phyloP scores from a whole-genome alignment of 2,329 filamentous ascomycete species.

The Catunica adiposa region DNA sequence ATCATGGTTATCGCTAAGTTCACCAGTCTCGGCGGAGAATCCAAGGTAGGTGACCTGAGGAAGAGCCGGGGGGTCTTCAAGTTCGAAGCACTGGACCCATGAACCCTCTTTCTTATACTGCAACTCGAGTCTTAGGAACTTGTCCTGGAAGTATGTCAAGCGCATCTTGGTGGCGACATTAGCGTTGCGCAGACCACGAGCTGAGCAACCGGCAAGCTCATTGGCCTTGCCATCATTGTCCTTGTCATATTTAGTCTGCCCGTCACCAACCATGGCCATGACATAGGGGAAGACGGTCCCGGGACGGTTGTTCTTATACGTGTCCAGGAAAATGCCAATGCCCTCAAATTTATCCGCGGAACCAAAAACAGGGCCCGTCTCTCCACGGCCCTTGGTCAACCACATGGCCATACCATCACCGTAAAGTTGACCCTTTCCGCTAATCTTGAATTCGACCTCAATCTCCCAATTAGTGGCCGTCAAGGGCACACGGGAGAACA shows the following conservation, averaged over 20 bases:
- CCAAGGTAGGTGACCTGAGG: slow-evolving; percentile 61
- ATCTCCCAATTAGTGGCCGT: slow-evolving; percentile 99
- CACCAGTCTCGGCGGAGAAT: slow-evolving; percentile 80
- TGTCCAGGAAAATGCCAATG: slow-evolving; percentile 89
- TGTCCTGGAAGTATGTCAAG: slow-evolving; percentile 93
- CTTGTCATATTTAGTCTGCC: slow-evolving; percentile 78
- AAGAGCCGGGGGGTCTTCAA: slow-evolving; percentile 53
- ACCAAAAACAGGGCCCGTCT: slow-evolving; percentile 72
- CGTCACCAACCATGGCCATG: slow-evolving; percentile 96
- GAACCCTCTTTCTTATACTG: slow-evolving; percentile 84
- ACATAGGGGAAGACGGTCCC: slow-evolving; percentile 93
- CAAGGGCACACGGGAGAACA: slow-evolving; percentile 84
- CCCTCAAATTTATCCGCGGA: slow-evolving; percentile 80
- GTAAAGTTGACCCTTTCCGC: slow-evolving; percentile 75
- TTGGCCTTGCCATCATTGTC: slow-evolving; percentile 84
- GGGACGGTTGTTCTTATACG: slow-evolving; percentile 98
- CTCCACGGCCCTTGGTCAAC: slow-evolving; percentile 84
- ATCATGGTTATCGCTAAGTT: slow-evolving; percentile 95
- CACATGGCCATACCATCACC: slow-evolving; percentile 97
- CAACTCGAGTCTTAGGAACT: slow-evolving; percentile 73
- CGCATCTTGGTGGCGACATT: slow-evolving; percentile 67
- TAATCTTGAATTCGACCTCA: slow-evolving; percentile 87
- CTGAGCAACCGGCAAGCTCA: slow-evolving; percentile 89
- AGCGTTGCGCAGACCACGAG: slow-evolving; percentile 71
- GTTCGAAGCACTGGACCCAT: slow-evolving; percentile 82